Evolutionary conservation across 768 basidiomycete species (phyloP).

Genomic region (Podaxis mareebaensis): DNA sequence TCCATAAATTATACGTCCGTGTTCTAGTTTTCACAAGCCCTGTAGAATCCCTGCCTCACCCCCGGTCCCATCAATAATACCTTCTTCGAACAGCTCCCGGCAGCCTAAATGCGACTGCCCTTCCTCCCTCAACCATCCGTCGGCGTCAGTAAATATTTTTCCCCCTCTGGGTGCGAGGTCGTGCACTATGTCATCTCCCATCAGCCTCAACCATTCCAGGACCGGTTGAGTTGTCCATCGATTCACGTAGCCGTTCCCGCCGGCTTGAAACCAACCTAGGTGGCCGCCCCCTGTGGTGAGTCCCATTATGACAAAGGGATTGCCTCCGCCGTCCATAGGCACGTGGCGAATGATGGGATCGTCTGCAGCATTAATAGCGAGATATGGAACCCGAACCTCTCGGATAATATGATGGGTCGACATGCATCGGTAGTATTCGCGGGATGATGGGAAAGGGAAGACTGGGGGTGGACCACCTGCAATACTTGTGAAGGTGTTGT

Average conservation of each 20-base stretch:
- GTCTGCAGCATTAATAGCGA: slow-evolving; percentile 74
- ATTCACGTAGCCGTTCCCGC: slow-evolving; percentile 35
- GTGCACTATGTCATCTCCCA: slow-evolving; percentile 51
- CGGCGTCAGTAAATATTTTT: slow-evolving; percentile 43
- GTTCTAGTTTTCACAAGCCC: slow-evolving; percentile 46
- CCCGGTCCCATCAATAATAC: slow-evolving; percentile 51
- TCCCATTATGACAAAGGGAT: slow-evolving; percentile 57
- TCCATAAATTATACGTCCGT: slow-evolving; percentile 13
- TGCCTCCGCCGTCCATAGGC: slow-evolving; percentile 56
- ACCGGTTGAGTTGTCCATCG: slow-evolving; percentile 76
- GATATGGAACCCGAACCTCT: slow-evolving; percentile 68
- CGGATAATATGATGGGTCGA: slow-evolving; percentile 64
- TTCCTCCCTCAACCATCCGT: slow-evolving; percentile 64
- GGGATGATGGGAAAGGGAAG: slow-evolving; percentile 47
- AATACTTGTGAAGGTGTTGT: slow-evolving; percentile 63
- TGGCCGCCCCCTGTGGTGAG: slow-evolving; percentile 72
- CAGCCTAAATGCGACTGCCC: slow-evolving; percentile 58
- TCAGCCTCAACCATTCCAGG: slow-evolving; percentile 67
- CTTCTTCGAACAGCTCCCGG: slow-evolving; percentile 55
- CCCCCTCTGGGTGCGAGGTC: slow-evolving; percentile 29
- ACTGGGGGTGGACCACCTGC: slow-evolving; percentile 66
- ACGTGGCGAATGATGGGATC: slow-evolving; percentile 73
- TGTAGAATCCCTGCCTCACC: slow-evolving; percentile 57
- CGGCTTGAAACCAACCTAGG: slow-evolving; percentile 79
- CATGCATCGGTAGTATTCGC: slow-evolving; percentile 50